Percentiles rank a stretch among this genome's conserved stretches.
phyloP scores from a whole-genome alignment of 306 rosid species.

The Pachyrhizus erosus region DNA sequence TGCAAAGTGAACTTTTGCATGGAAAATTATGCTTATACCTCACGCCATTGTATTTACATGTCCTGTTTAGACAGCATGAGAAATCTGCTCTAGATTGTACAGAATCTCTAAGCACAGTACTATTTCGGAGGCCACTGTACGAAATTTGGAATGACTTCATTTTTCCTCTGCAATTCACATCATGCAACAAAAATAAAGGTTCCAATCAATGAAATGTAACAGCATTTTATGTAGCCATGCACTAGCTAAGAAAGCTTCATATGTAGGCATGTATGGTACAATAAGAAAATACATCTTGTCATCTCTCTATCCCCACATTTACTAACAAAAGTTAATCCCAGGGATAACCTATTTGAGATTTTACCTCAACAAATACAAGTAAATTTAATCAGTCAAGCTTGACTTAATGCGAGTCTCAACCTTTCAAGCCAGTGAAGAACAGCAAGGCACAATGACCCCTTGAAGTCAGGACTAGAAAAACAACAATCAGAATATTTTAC shows the following conservation, averaged over 20 bases:
- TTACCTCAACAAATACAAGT: background rate
- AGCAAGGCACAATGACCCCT: background rate
- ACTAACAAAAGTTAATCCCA: conserved; percentile 4
- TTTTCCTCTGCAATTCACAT: conserved; percentile 59
- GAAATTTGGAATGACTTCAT: conserved; percentile 43
- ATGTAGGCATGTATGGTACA: background rate
- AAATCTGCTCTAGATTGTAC: conserved; percentile 48
- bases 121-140: conserved; percentile 40
- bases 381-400: background rate
- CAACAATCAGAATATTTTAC: background rate
- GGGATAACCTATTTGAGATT: background rate
- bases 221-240: background rate
- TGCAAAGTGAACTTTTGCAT: conserved; percentile 31
- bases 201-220: conserved; percentile 35
- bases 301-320: background rate
- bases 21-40: conserved; percentile 2
- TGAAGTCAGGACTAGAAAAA: background rate
- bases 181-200: conserved; percentile 39
- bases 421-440: conserved; percentile 15
- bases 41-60: conserved; percentile 36
- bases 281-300: background rate
- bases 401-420: conserved; percentile 5
- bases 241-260: background rate
- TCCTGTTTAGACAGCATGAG: conserved; percentile 43
- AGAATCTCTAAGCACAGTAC: conserved; percentile 38